These are phyloP conservation scores for Annulohypoxylon truncatum DNA, from an alignment of 2,329 filamentous ascomycete genomes.

Conservation along the genomic window DNA sequence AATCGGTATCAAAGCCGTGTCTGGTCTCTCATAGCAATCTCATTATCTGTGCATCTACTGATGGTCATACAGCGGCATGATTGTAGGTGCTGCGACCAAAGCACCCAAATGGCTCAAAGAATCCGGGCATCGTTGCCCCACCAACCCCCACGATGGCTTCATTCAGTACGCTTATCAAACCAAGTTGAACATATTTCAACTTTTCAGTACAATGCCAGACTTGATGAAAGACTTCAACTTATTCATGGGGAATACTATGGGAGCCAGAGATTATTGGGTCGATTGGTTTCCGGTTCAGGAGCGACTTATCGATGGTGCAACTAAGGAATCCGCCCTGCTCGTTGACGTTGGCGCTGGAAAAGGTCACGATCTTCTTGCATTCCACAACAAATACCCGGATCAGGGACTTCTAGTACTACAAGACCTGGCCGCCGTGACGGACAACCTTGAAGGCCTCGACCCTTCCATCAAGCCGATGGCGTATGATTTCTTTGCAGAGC, in stretches of 20 bases:
- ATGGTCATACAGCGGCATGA: slow-evolving; percentile 28
- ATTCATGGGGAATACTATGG: slow-evolving; percentile 49
- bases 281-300: slow-evolving; percentile 48
- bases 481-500: slow-evolving; percentile 53
- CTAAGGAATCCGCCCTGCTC: slow-evolving; percentile 37
- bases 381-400: slow-evolving; percentile 41
- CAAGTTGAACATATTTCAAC: slow-evolving; percentile 42
- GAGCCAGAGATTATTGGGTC: slow-evolving; percentile 42
- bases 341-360: slow-evolving; percentile 49
- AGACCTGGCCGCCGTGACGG: slow-evolving; percentile 43
- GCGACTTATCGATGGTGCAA: slow-evolving; percentile 43
- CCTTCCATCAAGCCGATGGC: slow-evolving; percentile 45
- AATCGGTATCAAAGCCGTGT: neutral
- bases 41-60: neutral
- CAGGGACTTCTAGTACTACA: slow-evolving; percentile 45
- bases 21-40: neutral
- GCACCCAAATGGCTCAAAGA: slow-evolving; percentile 44
- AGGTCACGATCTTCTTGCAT: slow-evolving; percentile 48
- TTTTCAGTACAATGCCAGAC: slow-evolving; percentile 37
- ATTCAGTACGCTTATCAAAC: slow-evolving; percentile 48
- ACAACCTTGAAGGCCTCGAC: slow-evolving; percentile 39
- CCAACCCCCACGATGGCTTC: slow-evolving; percentile 42
- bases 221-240: slow-evolving; percentile 44
- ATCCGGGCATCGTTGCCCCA: slow-evolving; percentile 43
- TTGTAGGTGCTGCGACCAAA: slow-evolving; percentile 36